Evolutionary conservation across 345 rosid species (phyloP), one percentile per base, ranked within the genome.

Genomic region (Euclidium syriacum): DNA sequence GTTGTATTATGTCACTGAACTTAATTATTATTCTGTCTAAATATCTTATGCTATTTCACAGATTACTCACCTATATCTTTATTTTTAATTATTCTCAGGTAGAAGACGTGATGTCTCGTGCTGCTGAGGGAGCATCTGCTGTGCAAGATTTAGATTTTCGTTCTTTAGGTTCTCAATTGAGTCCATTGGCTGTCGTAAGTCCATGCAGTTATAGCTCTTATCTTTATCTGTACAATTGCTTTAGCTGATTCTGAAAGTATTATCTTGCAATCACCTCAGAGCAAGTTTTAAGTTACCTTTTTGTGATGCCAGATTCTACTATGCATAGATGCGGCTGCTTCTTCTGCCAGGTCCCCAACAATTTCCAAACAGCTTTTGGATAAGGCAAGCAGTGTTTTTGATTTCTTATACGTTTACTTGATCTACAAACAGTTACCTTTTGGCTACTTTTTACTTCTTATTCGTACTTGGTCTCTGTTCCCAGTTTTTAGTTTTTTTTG

Each of bases 181-280:
- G 96, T 73, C 79, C 96, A 70, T 74, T 92, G 77, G 90, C 97
- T 75, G 73, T 94, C 29, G 98, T 92, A 76, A 78, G 94, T 78
- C 38, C 70, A 46, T 74, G 10, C n/a, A 40, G 32, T 62, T 32
- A 16, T 48, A 44, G 40, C 49, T 53, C 59, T 10, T 57, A 18
- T 30, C 52, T 22, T 39, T 22, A 22, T 16, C 30, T 26, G 23
- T 39, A 23, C 26, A 18, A 26, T 36, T 47, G 23, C 34, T 14
- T 42, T 14, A 36, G 22, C 14, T 22, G 18, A 48, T 57, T 17
- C 40, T 64, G 33, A 49, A 42, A 48, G 54, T 29, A 56, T 18
- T 47, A 22, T 10, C 34, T 12, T 62, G 40, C 51, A 27, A 55
- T 16, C 34, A 47, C 48, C 25, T 64, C 53, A 22, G 51, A 57